Evolutionary conservation across 2,329 filamentous ascomycete species (phyloP), one percentile per base, ranked within the genome.

Genomic region (Microdochium paspali): DNA sequence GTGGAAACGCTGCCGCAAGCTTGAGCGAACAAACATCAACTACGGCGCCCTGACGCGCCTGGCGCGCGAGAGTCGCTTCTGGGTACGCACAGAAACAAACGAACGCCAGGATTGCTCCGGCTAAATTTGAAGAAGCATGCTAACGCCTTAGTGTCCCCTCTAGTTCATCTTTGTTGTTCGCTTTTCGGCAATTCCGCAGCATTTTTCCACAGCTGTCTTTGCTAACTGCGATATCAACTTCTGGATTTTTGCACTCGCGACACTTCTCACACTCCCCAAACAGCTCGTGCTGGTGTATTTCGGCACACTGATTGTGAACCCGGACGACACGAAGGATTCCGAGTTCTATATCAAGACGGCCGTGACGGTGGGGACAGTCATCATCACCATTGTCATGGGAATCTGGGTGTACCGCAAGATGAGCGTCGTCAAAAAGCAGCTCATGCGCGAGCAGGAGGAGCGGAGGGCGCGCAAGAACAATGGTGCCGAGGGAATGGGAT

Each of bases 161-260:
- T n/a, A 65, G 64, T 63, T 69, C 44, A 61, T 69, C 21, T 61
- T 69, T 45, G 54, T 68, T 15, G 66, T 69, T 45, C 65, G 67
- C 24, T 63, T 69, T 46, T 68, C 66, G 40, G 57, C 66, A 30
- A 62, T 69, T 24, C 66, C 66, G 13, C 64, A 65, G 10, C 66
- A 70, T 52, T 65, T 70, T 53, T 66, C 64, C 4, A 69, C 66
- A 2, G 66, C 66, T n/a, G 65, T 70, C 24, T 69, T 70, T 50
- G 64, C 66, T 10, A 67, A 65, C 24, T 68, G 66, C 56, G 62
- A 66, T 47, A 65, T 70, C 31, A 63, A 61, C 44, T 70, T 70
- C 55, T 67, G 66, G 64, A 53, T 61, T 46, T 69, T 66, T 45
- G 59, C 63, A 47, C 47, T 69, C 44, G 64, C 67, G 3, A 69